A percentile compares a stretch with the other conserved stretches of the same genome.
phyloP scores from a whole-genome alignment of 495 filamentous ascomycete species.

The Parathielavia appendiculata region DNA sequence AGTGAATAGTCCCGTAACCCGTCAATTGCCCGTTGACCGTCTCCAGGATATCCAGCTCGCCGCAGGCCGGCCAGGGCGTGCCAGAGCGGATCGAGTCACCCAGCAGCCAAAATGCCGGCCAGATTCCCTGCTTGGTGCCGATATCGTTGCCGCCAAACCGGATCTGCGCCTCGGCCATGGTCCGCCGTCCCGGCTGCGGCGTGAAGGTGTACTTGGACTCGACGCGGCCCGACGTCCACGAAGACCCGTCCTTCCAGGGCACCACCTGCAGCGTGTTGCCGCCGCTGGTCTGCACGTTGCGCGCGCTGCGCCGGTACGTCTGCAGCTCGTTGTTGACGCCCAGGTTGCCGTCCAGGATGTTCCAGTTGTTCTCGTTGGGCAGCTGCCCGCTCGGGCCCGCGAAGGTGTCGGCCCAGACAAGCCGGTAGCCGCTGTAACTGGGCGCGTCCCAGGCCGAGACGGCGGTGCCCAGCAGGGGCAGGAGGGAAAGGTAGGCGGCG shows the following conservation, averaged over 20 bases:
- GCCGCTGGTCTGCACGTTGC: conserved; percentile 42
- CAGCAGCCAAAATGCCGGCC: conserved; percentile 53
- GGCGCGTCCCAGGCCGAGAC: conserved; percentile 34
- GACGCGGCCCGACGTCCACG: conserved; percentile 48
- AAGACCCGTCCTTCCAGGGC: conserved; percentile 33
- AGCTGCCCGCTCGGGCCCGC: conserved; percentile 25
- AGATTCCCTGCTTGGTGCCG: conserved; percentile 45
- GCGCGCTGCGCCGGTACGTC: conserved; percentile 34
- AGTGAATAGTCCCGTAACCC: conserved; percentile 47
- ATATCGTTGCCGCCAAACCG: conserved; percentile 38
- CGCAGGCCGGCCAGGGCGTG: conserved; percentile 43
- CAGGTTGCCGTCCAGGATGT: conserved; percentile 35
- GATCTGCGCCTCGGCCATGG: conserved; percentile 41
- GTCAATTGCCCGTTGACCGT: conserved; percentile 41
- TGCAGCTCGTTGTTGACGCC: conserved; percentile 44
- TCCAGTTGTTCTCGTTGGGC: conserved; percentile 38
- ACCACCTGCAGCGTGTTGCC: conserved; percentile 43
- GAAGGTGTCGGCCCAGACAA: conserved; percentile 41
- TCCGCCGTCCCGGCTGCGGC: conserved; percentile 33
- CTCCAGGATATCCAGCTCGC: conserved; percentile 51
- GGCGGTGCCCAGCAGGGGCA: conserved; percentile 14
- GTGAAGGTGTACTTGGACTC: conserved; percentile 45
- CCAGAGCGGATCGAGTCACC: conserved; percentile 40
- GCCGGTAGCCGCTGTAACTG: conserved; percentile 29
- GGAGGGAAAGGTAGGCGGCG: conserved; percentile 7